These are phyloP conservation scores for Gracilaria domingensis DNA, from an alignment of 23 red algal species.

Conservation along the genomic window DNA sequence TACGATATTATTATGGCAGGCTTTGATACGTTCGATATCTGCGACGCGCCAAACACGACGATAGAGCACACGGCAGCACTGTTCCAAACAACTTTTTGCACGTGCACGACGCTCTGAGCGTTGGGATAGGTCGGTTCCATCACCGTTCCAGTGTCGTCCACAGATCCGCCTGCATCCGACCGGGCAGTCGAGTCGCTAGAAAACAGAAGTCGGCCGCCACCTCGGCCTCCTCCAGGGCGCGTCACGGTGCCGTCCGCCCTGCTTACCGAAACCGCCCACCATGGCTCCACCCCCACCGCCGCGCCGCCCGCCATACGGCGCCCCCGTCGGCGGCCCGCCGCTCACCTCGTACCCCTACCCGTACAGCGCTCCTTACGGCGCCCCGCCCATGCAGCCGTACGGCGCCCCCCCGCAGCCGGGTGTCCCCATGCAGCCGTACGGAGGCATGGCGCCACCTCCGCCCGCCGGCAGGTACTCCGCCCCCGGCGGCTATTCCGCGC, in stretches of 20 bases:
- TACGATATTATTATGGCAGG: too few relatives aligned
- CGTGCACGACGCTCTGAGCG: not conserved
- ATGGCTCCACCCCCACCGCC: slow-evolving; percentile 2
- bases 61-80: too few relatives aligned
- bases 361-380: slow-evolving; percentile 33
- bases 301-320: slow-evolving; percentile 32
- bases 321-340: slow-evolving; percentile 22
- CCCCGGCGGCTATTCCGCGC: not conserved
- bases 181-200: too few relatives aligned
- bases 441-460: not conserved
- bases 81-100: not conserved
- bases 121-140: not conserved
- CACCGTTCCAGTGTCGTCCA: slow-evolving; percentile 9
- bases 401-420: not conserved
- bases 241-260: not conserved
- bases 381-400: not conserved
- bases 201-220: too few relatives aligned
- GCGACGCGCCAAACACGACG: too few relatives aligned
- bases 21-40: too few relatives aligned
- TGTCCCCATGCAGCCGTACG: not conserved
- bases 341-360: slow-evolving; percentile 27
- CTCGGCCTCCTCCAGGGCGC: too few relatives aligned
- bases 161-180: not conserved
- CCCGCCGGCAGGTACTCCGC: not conserved
- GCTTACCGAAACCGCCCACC: not conserved